Conservation (phyloP, 2,329 filamentous ascomycete species). For the Ceratocystis harringtonii region DNA sequence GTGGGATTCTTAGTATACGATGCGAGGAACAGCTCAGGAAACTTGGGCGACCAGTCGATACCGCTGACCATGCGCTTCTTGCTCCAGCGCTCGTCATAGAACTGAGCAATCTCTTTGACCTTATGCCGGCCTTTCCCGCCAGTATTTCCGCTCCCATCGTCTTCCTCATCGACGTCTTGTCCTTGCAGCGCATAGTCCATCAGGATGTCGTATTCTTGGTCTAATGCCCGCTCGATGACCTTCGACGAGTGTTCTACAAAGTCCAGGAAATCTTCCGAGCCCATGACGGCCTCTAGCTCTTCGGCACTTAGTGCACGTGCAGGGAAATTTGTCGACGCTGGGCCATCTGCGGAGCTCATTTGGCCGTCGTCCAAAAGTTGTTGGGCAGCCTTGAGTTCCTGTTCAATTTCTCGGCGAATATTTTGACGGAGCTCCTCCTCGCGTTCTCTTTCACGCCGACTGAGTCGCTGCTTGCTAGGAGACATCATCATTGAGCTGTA, state of each 20-base stretch:
- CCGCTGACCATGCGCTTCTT: constrained; percentile 96
- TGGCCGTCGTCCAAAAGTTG: constrained; percentile 41
- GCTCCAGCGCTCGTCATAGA: constrained; percentile 89
- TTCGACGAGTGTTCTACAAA: constrained; percentile 94
- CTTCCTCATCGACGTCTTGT: constrained; percentile 62
- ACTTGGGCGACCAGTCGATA: constrained; percentile 90
- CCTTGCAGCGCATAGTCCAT: constrained; percentile 83
- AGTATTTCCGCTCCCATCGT: constrained; percentile 57
- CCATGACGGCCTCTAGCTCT: constrained; percentile 78
- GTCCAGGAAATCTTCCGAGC: constrained; percentile 83
- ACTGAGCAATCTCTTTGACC: constrained; percentile 78
- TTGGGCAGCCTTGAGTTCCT: constrained; percentile 65
- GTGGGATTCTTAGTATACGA: constrained; percentile 96
- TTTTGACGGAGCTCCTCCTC: constrained; percentile 82
- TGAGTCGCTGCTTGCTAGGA: constrained; percentile 53
- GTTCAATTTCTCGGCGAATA: constrained; percentile 77
- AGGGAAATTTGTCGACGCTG: constrained; percentile 45
- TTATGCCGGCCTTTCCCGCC: constrained; percentile 57
- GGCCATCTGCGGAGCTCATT: constrained; percentile 23
- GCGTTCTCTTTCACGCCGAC: constrained; percentile 61
- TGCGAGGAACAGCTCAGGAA: constrained; percentile 79
- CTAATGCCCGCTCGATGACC: constrained; percentile 86
- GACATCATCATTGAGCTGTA: constrained; percentile 38
- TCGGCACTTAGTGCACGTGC: constrained; percentile 66
- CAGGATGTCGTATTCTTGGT: constrained; percentile 91